Conservation (phyloP, 1,284 basidiomycete genomes). For the Austropuccinia psidii region DNA sequence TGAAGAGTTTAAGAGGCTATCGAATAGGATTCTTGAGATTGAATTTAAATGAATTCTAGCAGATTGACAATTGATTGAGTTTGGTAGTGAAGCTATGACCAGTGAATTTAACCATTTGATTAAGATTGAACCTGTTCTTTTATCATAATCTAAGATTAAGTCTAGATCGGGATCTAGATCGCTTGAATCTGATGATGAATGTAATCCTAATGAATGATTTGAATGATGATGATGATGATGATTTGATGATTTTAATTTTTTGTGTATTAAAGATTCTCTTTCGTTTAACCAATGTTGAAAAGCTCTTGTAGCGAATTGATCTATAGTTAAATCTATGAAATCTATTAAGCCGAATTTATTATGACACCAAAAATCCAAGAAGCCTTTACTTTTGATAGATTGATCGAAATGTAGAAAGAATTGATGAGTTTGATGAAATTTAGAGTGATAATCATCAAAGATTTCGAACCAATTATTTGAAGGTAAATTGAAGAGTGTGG, state of each 20-base stretch:
- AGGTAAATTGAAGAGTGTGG: neutral
- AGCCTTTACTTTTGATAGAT: neutral
- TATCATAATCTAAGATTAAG: slow-evolving; percentile 4
- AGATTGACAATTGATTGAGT: neutral
- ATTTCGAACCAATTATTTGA: slow-evolving; percentile 1
- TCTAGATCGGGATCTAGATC: neutral
- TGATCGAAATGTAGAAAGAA: neutral
- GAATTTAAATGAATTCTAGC: neutral
- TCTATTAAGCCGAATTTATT: neutral
- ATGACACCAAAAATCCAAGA: neutral
- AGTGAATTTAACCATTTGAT: slow-evolving; percentile 12
- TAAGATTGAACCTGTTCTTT: neutral
- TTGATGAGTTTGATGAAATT: neutral
- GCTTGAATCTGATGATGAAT: neutral
- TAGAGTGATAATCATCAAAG: neutral
- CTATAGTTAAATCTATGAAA: neutral
- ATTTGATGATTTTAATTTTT: neutral
- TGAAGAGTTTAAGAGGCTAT: neutral
- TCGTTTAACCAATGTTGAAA: neutral
- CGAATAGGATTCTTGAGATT: slow-evolving; percentile 12
- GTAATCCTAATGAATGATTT: neutral
- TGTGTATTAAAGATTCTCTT: neutral
- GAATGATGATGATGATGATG: neutral
- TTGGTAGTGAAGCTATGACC: neutral
- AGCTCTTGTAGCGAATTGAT: neutral